Conservation (phyloP, 2,329 filamentous ascomycete genomes). For the Aspergillus tubingensis region DNA sequence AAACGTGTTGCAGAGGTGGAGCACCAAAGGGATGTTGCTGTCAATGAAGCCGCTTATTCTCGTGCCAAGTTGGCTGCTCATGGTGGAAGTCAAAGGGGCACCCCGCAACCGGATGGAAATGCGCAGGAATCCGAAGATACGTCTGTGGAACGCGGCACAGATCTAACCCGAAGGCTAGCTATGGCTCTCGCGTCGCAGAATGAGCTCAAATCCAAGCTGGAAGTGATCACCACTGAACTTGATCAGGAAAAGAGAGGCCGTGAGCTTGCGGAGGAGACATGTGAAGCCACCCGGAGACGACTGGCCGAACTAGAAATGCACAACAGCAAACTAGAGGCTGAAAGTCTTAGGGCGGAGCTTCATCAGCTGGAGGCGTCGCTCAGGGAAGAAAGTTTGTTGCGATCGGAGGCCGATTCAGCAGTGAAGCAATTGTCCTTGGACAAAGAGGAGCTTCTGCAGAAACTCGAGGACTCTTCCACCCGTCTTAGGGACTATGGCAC, state of each 20-base stretch:
- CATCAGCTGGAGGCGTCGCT: conserved; percentile 76
- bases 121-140: conserved; percentile 60
- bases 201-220: conserved; percentile 76
- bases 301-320: conserved; percentile 83
- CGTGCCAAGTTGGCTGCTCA: conserved; percentile 89
- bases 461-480: conserved; percentile 67
- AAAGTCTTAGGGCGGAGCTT: conserved; percentile 80
- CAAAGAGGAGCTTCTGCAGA: conserved; percentile 72
- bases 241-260: conserved; percentile 79
- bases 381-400: conserved; percentile 76
- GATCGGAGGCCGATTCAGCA: conserved; percentile 73
- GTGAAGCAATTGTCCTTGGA: conserved; percentile 80
- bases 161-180: conserved; percentile 82
- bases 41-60: conserved; percentile 91
- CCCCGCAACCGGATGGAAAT: conserved; percentile 51
- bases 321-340: conserved; percentile 78
- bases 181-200: conserved; percentile 74
- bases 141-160: conserved; percentile 65
- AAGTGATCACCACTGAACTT: conserved; percentile 68
- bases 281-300: conserved; percentile 77
- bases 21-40: conserved; percentile 89
- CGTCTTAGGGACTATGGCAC: conserved; percentile 69
- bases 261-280: conserved; percentile 84
- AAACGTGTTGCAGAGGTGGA: conserved; percentile 92
- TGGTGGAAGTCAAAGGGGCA: conserved; percentile 65